Conservation (phyloP, 192 early-diverging fungal genomes). For the Podila epicladia region DNA sequence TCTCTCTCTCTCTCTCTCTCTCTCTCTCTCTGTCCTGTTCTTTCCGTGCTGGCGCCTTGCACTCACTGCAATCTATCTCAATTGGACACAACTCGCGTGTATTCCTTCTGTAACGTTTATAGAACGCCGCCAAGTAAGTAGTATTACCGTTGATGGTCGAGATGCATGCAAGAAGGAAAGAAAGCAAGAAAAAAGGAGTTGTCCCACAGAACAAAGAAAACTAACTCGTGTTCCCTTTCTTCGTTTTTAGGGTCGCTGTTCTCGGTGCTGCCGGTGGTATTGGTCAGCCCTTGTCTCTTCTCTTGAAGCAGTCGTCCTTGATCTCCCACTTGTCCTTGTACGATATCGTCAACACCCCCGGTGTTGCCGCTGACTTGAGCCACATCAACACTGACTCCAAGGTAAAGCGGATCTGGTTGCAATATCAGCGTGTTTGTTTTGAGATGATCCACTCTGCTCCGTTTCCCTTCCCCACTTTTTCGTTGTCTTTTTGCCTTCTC, state of each 20-base stretch:
- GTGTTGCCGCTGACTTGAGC: slow-evolving; percentile 89
- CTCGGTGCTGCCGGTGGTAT: slow-evolving; percentile 80
- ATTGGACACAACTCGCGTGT: neutral
- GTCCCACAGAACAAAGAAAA: too few species aligned
- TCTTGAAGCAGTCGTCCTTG: slow-evolving; percentile 85
- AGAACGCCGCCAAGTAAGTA: slow-evolving; percentile 35
- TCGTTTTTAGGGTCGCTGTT: slow-evolving; percentile 38
- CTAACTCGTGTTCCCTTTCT: neutral
- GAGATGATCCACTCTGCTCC: too few species aligned
- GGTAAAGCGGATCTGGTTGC: slow-evolving; percentile 41
- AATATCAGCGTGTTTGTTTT: too few species aligned
- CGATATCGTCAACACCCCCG: slow-evolving; percentile 95
- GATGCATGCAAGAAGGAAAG: too few species aligned
- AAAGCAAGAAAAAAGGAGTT: too few species aligned
- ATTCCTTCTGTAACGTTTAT: slow-evolving; percentile 5
- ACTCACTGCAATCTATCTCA: neutral
- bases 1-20: too few species aligned
- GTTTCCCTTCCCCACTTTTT: too few species aligned
- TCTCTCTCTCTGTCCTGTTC: neutral
- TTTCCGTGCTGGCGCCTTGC: neutral
- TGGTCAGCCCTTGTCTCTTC: slow-evolving; percentile 92
- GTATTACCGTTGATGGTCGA: too few species aligned
- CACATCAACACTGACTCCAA: slow-evolving; percentile 87
- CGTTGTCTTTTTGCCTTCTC: too few species aligned
- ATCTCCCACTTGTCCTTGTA: slow-evolving; percentile 86